These are phyloP conservation scores for Homolaphlyctis polyrhiza DNA, from an alignment of 371 early-diverging fungal species.

Conservation along the genomic window DNA sequence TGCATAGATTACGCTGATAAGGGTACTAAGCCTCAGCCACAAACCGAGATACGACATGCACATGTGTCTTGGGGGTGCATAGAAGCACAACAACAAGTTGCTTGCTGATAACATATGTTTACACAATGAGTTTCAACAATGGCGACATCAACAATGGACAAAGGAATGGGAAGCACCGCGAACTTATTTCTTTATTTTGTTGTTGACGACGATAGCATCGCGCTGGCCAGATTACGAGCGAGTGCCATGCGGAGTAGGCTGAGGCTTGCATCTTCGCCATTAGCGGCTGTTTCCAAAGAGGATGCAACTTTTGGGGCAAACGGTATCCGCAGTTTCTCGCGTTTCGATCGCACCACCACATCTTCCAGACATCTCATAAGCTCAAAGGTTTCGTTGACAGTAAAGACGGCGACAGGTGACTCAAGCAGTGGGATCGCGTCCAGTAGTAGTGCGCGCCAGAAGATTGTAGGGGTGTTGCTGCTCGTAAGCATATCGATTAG, in stretches of 20 bases:
- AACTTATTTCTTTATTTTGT: too few species aligned
- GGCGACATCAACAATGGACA: too few species aligned
- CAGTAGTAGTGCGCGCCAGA: slow-evolving; percentile 14
- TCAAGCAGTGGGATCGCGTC: slow-evolving; percentile 25
- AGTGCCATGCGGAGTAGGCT: slow-evolving; percentile 18
- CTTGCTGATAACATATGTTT: too few species aligned
- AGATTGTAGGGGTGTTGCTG: slow-evolving; percentile 12
- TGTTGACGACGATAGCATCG: slow-evolving; percentile 8
- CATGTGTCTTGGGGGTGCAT: too few species aligned
- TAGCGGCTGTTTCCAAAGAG: background rate
- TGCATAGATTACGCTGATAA: too few species aligned
- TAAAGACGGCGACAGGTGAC: slow-evolving; percentile 16
- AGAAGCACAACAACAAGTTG: too few species aligned
- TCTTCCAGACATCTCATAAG: slow-evolving; percentile 37
- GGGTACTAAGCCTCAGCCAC: too few species aligned
- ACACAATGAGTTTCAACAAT: too few species aligned
- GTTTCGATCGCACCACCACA: slow-evolving; percentile 14
- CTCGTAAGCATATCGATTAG: slow-evolving; percentile 15
- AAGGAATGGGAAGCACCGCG: too few species aligned
- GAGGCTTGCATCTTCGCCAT: background rate
- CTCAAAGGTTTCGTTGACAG: slow-evolving; percentile 22
- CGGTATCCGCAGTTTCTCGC: slow-evolving; percentile 1
- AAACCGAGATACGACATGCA: too few species aligned
- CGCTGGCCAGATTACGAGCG: slow-evolving; percentile 20
- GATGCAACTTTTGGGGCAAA: background rate